Percentiles rank a stretch among this genome's conserved stretches.
phyloP scores from a whole-genome alignment of 345 rosid genomes.

The Hibiscus mutabilis region DNA sequence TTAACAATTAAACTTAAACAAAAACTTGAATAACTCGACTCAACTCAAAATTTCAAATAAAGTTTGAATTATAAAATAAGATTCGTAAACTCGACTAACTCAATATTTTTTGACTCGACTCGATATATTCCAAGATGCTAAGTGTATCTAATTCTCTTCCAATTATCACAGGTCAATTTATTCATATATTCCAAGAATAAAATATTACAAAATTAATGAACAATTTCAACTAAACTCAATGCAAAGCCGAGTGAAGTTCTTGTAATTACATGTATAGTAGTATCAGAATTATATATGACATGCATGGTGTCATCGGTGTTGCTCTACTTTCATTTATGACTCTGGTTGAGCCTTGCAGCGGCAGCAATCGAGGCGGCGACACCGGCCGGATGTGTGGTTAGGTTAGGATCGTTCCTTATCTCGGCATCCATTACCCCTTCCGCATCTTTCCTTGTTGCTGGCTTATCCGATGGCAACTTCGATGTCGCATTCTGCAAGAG shows the following conservation, averaged over 20 bases:
- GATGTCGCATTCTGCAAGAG: constrained; percentile 52
- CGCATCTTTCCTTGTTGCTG: constrained; percentile 60
- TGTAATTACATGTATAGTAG: background rate
- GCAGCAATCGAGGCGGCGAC: constrained; percentile 71
- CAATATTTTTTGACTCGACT: too few relatives aligned
- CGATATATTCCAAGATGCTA: too few relatives aligned
- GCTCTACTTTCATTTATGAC: background rate
- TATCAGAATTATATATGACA: background rate
- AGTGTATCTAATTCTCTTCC: background rate
- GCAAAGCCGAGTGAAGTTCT: background rate
- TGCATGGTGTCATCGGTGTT: background rate
- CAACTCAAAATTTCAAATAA: too few relatives aligned
- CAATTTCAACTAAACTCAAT: background rate
- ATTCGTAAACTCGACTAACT: too few relatives aligned
- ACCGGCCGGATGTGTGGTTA: constrained; percentile 63
- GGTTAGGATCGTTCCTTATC: constrained; percentile 72
- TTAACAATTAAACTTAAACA: too few relatives aligned
- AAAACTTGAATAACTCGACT: too few relatives aligned
- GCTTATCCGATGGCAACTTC: constrained; percentile 54
- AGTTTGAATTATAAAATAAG: too few relatives aligned
- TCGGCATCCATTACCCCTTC: constrained; percentile 79
- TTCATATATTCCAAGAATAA: too few relatives aligned
- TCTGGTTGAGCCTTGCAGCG: constrained; percentile 64
- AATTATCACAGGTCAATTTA: background rate
- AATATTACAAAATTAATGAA: background rate